Percentiles rank a stretch among this genome's conserved stretches.
Evolutionary conservation across 768 basidiomycete species (phyloP).

Genomic region (Nevesoporus exiguus): DNA sequence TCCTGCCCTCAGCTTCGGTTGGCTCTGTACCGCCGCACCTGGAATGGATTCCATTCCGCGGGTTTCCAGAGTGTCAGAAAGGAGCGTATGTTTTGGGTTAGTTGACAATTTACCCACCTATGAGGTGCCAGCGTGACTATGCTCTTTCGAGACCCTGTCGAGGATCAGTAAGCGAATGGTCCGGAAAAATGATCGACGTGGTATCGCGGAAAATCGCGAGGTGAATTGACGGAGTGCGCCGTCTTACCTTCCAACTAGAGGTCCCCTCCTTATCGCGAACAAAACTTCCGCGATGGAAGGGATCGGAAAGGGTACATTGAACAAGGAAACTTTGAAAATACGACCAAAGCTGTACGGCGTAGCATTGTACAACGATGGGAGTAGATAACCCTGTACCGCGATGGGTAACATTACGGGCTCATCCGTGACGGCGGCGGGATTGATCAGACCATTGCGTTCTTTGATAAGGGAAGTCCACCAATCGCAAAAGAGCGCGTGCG

Average conservation of each 20-base stretch:
- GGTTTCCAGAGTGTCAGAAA: slow-evolving; percentile 7
- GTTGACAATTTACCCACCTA: slow-evolving; percentile 3
- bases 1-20: slow-evolving; percentile 31
- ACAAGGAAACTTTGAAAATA: background rate
- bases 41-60: background rate
- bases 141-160: slow-evolving; percentile 7
- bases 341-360: background rate
- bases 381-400: background rate
- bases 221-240: slow-evolving; percentile 2
- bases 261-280: slow-evolving; percentile 21
- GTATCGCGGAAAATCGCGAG: slow-evolving; percentile 14
- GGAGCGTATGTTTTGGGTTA: background rate
- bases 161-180: slow-evolving; percentile 1
- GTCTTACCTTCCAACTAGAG: slow-evolving; percentile 22
- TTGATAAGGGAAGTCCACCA: slow-evolving; percentile 16
- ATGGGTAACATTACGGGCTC: background rate
- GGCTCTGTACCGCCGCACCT: slow-evolving; percentile 13
- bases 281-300: slow-evolving; percentile 1
- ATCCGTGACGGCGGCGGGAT: background rate
- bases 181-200: slow-evolving; percentile 8
- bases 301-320: background rate
- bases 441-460: slow-evolving; percentile 3
- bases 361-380: background rate
- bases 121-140: slow-evolving; percentile 6
- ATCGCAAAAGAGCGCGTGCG: slow-evolving; percentile 23